Conservation (phyloP, 148 eudicot genomes). For the Rhododendron ovatum region DNA sequence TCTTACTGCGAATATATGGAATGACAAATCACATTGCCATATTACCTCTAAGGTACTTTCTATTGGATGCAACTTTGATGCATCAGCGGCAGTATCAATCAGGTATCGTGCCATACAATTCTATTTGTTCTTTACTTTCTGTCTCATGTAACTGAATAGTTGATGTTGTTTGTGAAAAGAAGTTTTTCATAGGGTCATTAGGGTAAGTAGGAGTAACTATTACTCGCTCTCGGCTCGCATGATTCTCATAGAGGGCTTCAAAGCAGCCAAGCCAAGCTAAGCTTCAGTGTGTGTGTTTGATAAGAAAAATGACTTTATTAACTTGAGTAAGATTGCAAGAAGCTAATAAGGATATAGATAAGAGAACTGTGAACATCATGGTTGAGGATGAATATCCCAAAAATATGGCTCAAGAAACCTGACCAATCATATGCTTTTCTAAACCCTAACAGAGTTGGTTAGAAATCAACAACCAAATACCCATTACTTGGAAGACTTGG, state of each 20-base stretch:
- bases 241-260: neutral
- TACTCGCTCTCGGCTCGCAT: neutral
- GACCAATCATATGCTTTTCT: neutral
- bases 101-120: conserved; percentile 3
- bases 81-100: neutral
- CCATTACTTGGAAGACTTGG: neutral
- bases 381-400: neutral
- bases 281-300: neutral
- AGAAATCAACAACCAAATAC: neutral
- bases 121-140: neutral
- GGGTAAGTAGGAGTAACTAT: neutral
- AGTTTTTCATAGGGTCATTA: neutral
- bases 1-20: neutral
- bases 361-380: neutral
- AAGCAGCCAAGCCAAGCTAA: neutral
- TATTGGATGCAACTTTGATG: neutral
- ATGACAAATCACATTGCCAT: neutral
- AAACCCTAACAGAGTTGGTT: neutral
- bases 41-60: neutral
- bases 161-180: neutral
- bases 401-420: neutral
- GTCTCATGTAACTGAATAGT: neutral
- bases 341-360: neutral
- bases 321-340: neutral
- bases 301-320: neutral